Conservation (phyloP, 1,284 basidiomycete species). For the Ustilago trichophora region DNA sequence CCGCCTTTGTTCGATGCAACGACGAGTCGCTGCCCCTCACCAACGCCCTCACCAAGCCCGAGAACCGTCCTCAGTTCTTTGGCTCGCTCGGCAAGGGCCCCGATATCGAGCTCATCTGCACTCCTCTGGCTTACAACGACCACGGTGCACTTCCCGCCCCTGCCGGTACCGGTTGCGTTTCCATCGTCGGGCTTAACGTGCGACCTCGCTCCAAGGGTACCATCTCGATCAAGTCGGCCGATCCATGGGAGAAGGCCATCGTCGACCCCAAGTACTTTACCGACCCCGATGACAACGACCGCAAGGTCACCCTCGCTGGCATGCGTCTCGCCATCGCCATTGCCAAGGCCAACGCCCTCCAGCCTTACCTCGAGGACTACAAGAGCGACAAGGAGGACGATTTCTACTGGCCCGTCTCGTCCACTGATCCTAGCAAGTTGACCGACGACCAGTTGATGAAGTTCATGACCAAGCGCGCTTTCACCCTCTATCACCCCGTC, state of each 20-base stretch:
- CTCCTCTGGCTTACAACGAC: conserved; percentile 41
- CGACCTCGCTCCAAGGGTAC: conserved; percentile 47
- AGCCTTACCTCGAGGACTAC: conserved; percentile 44
- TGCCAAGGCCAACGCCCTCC: conserved; percentile 24
- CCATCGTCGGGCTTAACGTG: conserved; percentile 48
- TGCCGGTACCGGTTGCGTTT: conserved; percentile 31
- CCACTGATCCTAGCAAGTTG: conserved; percentile 53
- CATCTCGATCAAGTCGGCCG: conserved; percentile 35
- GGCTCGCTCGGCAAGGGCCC: conserved; percentile 57
- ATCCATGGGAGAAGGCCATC: conserved; percentile 43
- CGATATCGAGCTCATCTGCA: conserved; percentile 63
- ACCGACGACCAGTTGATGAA: conserved; percentile 55
- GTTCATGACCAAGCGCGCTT: conserved; percentile 69
- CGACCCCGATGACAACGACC: conserved; percentile 50
- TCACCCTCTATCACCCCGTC: conserved; percentile 74
- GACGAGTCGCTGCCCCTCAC: conserved; percentile 59
- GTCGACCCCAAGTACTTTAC: conserved; percentile 50
- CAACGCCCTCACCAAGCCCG: conserved; percentile 37
- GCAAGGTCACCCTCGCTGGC: conserved; percentile 49
- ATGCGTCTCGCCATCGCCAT: conserved; percentile 40
- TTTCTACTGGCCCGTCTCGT: conserved; percentile 44
- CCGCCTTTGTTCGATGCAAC: conserved; percentile 64
- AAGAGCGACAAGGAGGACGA: conserved; percentile 33
- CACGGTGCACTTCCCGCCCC: conserved; percentile 37
- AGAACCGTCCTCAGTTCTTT: conserved; percentile 51